phyloP scores from a whole-genome alignment of 768 basidiomycete species.

The Termitomyces sp. region DNA sequence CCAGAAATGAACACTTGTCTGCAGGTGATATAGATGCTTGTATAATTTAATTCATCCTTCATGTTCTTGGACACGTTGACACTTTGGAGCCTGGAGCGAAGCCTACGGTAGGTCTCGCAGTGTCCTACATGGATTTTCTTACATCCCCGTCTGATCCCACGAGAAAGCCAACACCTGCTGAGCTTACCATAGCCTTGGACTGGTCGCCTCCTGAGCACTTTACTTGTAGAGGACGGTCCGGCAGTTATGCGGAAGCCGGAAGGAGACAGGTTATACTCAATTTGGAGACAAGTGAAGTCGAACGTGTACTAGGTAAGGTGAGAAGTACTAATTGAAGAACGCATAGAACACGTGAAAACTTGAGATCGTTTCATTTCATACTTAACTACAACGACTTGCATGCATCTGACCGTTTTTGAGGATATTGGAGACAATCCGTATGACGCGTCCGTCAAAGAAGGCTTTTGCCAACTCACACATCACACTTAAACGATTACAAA shows the following conservation, averaged over 20 bases:
- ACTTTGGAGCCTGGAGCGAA: not conserved
- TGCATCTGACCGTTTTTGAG: too few relatives aligned
- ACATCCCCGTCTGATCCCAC: constrained; percentile 53
- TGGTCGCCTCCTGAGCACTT: constrained; percentile 69
- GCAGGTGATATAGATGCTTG: constrained; percentile 14
- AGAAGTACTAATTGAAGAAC: constrained; percentile 67
- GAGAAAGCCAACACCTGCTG: constrained; percentile 54
- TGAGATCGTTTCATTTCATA: too few relatives aligned
- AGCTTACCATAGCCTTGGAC: constrained; percentile 69
- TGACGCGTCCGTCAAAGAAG: too few relatives aligned
- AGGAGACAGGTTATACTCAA: constrained; percentile 73
- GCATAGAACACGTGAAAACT: constrained; percentile 26
- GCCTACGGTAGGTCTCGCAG: not conserved
- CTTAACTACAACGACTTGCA: too few relatives aligned
- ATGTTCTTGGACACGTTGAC: not conserved
- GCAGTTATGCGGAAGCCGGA: constrained; percentile 50
- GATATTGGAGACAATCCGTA: too few relatives aligned
- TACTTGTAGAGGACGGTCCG: constrained; percentile 67
- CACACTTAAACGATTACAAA: too few relatives aligned
- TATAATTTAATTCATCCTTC: constrained; percentile 7
- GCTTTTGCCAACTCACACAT: too few relatives aligned
- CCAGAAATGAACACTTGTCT: constrained; percentile 59
- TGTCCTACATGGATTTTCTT: constrained; percentile 43
- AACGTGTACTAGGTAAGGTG: constrained; percentile 78
- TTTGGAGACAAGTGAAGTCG: constrained; percentile 80